Conservation (phyloP, 1,284 basidiomycete species). For the Ceratobasidium sp. region DNA sequence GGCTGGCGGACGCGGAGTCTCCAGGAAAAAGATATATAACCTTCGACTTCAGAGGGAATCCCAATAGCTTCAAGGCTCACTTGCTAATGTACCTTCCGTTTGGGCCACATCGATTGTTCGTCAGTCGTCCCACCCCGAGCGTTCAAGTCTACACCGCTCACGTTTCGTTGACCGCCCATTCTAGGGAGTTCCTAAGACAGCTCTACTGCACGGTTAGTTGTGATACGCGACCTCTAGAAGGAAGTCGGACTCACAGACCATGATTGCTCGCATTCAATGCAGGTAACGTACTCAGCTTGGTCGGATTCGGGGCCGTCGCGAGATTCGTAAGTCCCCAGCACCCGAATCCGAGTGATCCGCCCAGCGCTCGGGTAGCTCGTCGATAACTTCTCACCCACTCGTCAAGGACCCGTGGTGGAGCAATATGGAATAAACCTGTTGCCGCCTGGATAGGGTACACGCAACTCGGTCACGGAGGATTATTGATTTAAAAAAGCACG, state of each 20-base stretch:
- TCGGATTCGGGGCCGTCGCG: constrained; percentile 35
- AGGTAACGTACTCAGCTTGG: constrained; percentile 33
- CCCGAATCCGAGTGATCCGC: constrained; percentile 43
- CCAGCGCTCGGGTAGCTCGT: constrained; percentile 43
- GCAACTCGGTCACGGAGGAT: no score
- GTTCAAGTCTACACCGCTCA: constrained; percentile 49
- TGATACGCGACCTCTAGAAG: not conserved
- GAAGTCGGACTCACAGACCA: constrained; percentile 29
- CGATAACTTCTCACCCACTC: constrained; percentile 30
- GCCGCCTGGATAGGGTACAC: no score
- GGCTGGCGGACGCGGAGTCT: constrained; percentile 27
- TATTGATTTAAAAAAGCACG: no score
- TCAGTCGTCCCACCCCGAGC: constrained; percentile 44
- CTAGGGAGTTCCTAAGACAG: constrained; percentile 51
- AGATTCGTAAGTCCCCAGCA: constrained; percentile 32
- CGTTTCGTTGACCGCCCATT: constrained; percentile 52
- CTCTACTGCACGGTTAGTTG: not conserved
- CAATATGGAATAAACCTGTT: no score
- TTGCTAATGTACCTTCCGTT: constrained; percentile 43
- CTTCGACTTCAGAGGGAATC: not conserved
- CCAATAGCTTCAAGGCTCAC: no score
- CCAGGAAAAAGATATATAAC: constrained; percentile 33
- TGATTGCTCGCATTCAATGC: constrained; percentile 44
- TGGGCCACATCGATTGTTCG: constrained; percentile 43
- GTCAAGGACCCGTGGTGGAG: no score